phyloP scores from a whole-genome alignment of 208 protist genomes.

The Acanthamoeba healyi region DNA sequence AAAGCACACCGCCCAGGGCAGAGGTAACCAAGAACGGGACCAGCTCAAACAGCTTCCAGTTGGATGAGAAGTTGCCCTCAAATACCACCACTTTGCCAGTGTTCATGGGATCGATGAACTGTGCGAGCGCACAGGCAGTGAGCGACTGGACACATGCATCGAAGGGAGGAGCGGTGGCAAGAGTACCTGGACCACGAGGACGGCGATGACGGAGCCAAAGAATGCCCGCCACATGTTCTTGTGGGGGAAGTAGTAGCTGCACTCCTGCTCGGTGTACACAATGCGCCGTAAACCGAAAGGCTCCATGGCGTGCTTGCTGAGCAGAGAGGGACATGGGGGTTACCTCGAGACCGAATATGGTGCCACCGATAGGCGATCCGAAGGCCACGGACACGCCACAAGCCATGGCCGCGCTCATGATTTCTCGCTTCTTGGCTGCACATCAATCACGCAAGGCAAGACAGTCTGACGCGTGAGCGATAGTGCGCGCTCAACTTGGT shows the following conservation, averaged over 20 bases:
- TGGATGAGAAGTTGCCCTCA: constrained; percentile 11
- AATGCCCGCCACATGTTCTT: constrained; percentile 72
- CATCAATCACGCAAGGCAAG: background rate
- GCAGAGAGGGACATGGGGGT: background rate
- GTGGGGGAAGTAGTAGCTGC: constrained; percentile 84
- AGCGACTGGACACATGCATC: background rate
- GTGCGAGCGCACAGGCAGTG: background rate
- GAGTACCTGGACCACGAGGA: constrained; percentile 41
- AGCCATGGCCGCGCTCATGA: constrained; percentile 79
- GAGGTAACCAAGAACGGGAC: constrained; percentile 22
- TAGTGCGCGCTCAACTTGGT: background rate
- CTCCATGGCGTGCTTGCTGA: no score
- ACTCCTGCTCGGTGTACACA: constrained; percentile 42
- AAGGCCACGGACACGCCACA: constrained; percentile 85
- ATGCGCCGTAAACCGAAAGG: no score
- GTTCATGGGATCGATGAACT: constrained; percentile 50
- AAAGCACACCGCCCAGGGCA: background rate
- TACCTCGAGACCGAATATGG: constrained; percentile 81
- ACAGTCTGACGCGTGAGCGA: background rate
- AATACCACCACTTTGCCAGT: constrained; percentile 39
- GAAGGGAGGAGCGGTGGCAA: no score
- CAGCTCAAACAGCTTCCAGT: constrained; percentile 8
- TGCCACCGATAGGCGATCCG: constrained; percentile 84
- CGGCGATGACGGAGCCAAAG: constrained; percentile 29
- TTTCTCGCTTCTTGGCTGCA: constrained; percentile 81